These are phyloP conservation scores for Coniella lustricola DNA, from an alignment of 2,329 filamentous ascomycete species.

Conservation along the genomic window DNA sequence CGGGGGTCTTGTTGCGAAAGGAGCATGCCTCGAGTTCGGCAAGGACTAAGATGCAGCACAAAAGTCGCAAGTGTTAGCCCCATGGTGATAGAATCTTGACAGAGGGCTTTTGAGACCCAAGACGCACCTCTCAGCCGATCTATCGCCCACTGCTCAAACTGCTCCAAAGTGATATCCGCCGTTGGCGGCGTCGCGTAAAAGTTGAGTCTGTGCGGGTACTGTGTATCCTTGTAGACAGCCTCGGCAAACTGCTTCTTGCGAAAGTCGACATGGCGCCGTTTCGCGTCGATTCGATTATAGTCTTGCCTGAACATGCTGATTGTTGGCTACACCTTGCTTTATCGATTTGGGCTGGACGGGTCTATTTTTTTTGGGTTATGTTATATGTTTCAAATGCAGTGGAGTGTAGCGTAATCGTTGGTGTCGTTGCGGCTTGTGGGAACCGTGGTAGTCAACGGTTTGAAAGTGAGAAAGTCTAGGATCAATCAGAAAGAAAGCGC, in stretches of 20 bases:
- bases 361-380: no score
- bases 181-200: conserved; percentile 86
- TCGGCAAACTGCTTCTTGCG: conserved; percentile 83
- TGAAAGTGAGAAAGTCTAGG: not conserved
- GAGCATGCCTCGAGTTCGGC: conserved; percentile 89
- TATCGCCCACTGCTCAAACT: conserved; percentile 99
- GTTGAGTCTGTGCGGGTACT: conserved; percentile 83
- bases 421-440: no score
- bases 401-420: no score
- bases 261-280: conserved; percentile 69
- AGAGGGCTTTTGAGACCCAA: conserved; percentile 13
- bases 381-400: no score
- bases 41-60: conserved; percentile 58
- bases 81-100: not conserved
- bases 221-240: conserved; percentile 65
- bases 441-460: no score
- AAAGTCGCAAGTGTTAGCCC: conserved; percentile 16
- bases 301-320: conserved; percentile 42
- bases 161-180: conserved; percentile 88
- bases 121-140: conserved; percentile 70
- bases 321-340: no score
- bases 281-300: conserved; percentile 53
- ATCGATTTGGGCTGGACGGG: no score
- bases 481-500: not conserved
- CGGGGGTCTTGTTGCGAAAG: conserved; percentile 81